Evolutionary conservation across 1,284 basidiomycete genomes (phyloP), one percentile per base, ranked within the genome.

Genomic region (Agroathelia rolfsii): DNA sequence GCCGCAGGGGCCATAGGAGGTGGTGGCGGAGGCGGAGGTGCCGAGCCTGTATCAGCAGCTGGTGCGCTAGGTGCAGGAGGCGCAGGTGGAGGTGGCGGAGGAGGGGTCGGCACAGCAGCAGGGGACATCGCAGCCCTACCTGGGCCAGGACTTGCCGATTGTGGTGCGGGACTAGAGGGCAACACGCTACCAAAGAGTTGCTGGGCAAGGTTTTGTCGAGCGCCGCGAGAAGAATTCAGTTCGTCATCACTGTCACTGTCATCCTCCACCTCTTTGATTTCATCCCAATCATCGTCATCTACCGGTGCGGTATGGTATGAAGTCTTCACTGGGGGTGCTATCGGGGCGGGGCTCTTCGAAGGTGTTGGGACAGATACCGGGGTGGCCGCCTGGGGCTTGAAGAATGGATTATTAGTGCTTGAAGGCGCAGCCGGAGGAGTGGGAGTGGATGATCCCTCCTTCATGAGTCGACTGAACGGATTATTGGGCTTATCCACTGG

Each of bases 241-340:
- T 90, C 87, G 50, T 92, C 89, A 38, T 90, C 87, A 41, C 76
- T 82, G 45, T 76, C 80, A 42, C 80, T 76, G 15, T 74, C 70
- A 3, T 72, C 69, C 4, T 78, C 72, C 37, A 78, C 77, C 56
- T 93, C 87, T 42, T 74, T 64, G 26, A 83, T 64, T 11, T 81
- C 79, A 37, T 84, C 89, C 90, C 90, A 94, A 38, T 90, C 89
- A 14, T 86, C 84, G 11, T 78, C 80, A 15, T 73, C 71, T 2
- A 55, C 54, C 1, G 81, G 70, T 0, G 73, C 80, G 0, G 72
- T 77, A 36, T 78, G 56, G 45, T 83, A 82, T 0, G 64, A 47
- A 0, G 64, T 52, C 49, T 73, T 77, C 13, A 65, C 56, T 10
- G 37, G 37, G 16, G 48, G 45, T 12, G 41, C 30, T 16, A 45